Base-by-base conservation (phyloP, 2,329 filamentous ascomycete species). In the Byssoonygena ceratinophila region DNA sequence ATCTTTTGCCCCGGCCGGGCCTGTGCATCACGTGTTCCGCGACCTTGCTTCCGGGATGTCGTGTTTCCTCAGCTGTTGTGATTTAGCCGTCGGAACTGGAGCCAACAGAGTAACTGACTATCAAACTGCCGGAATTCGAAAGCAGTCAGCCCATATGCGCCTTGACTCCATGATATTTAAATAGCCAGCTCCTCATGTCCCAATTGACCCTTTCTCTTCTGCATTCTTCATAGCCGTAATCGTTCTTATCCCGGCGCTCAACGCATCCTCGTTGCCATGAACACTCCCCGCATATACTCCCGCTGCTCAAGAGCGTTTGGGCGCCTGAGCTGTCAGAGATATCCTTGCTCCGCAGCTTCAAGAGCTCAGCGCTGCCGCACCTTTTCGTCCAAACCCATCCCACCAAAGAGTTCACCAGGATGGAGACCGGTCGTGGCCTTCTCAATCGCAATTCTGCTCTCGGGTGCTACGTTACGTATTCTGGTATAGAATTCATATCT, bases 161-260 rank as follows among this genome's bases (percentile, higher is more conserved):
- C 56, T 6, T 18, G 55, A 58, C 27, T 39, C 5, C 34, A n/a
- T 31, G 23, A 12, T n/a, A 27, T 36, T 51, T 29, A 37, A 27
- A 45, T 50, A 43, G 29, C 39, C 34, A 18, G 18, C 31, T 14
- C 14, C 20, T 49, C 32, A 41, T 49, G 16, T 32, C 23, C 20
- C 27, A 20, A 40, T 49, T 31, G 22, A 7, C 11, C n/a, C 37
- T 40, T 1, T 49, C 20, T 49, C 36, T 9, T 31, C 12, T 14
- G 7, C 36, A 18, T 20, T 12, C 36, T 12, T 20, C 23, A 40
- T 39, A 23, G 43, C 6, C 32, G 27, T 18, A 44, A 27, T n/a
- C 8, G 4, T 20, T 34, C 25, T 9, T 34, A 2, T n/a, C 1
- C 18, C 11, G 8, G 5, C 20, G 16, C 18, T 9, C 27, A 5